A percentile compares a stretch with the other conserved stretches of the same genome.
These are phyloP conservation scores for Besnoitia besnoiti DNA, from an alignment of 169 alveolate genomes.

Conservation along the genomic window DNA sequence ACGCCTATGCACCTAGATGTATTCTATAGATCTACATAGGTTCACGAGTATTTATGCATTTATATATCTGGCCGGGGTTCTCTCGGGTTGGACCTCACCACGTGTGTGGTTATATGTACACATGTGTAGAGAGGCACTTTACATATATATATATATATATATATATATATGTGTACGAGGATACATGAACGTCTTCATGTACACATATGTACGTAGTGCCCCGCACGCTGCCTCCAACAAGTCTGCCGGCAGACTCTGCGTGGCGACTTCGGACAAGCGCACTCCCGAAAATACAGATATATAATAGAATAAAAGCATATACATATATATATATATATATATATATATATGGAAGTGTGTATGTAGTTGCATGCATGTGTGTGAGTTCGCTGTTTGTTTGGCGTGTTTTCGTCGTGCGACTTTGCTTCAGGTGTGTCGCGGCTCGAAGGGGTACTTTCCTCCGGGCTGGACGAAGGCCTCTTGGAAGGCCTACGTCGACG, in stretches of 20 bases:
- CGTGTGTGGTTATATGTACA: not conserved
- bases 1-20: not conserved
- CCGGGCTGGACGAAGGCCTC: slow-evolving; percentile 64
- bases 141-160: not conserved
- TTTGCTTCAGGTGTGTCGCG: slow-evolving; percentile 55
- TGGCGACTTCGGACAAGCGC: too few species aligned
- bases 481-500: slow-evolving; percentile 59
- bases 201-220: not conserved
- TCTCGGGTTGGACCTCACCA: not conserved
- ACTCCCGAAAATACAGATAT: not conserved
- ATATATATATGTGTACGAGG: not conserved
- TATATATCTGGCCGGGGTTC: not conserved
- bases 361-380: not conserved
- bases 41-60: too few species aligned
- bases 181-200: not conserved
- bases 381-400: too few species aligned
- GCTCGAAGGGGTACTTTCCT: slow-evolving; percentile 55
- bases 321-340: not conserved
- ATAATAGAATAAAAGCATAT: not conserved
- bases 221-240: too few species aligned
- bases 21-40: too few species aligned
- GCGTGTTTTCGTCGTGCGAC: too few species aligned
- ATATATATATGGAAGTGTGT: not conserved
- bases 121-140: too few species aligned
- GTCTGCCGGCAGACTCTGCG: too few species aligned